These are phyloP conservation scores for Tricholoma sp. DNA, from an alignment of 768 basidiomycete species.

Conservation along the genomic window DNA sequence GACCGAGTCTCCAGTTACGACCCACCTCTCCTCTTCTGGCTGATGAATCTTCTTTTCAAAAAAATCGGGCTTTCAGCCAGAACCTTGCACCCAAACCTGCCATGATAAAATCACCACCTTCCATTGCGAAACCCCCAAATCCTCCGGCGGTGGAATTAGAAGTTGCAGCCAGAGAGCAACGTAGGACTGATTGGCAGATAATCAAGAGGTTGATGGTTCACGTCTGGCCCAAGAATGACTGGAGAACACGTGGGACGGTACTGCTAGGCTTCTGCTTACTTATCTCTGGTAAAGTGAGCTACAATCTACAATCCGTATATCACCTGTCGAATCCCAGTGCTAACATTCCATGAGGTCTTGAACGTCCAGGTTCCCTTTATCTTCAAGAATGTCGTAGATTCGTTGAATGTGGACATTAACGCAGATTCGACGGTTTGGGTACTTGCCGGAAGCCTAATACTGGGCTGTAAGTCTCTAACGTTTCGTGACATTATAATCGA, in stretches of 20 bases:
- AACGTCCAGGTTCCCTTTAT: constrained; percentile 98
- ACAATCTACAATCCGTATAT: not conserved
- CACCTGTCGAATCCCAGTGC: no score
- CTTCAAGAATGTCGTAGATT: constrained; percentile 89
- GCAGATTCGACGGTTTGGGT: constrained; percentile 80
- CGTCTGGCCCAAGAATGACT: constrained; percentile 91
- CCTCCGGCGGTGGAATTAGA: constrained; percentile 1
- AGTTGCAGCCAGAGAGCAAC: constrained; percentile 41
- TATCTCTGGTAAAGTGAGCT: constrained; percentile 78
- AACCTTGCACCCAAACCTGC: constrained; percentile 14
- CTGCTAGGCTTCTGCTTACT: constrained; percentile 76
- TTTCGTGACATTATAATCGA: not conserved
- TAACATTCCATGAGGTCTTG: constrained; percentile 50
- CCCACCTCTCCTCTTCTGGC: not conserved
- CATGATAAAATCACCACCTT: not conserved
- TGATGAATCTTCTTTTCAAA: not conserved
- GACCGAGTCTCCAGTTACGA: not conserved
- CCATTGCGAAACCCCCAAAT: not conserved
- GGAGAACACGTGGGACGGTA: constrained; percentile 78
- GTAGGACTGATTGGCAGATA: constrained; percentile 82
- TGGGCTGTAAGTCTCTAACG: constrained; percentile 69
- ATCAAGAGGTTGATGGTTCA: constrained; percentile 78
- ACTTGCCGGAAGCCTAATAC: constrained; percentile 81
- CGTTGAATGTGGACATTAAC: constrained; percentile 79
- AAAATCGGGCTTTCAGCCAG: constrained; percentile 9